Base-by-base conservation (phyloP, 2,329 filamentous ascomycete genomes). In the Fusarium heterosporum region DNA sequence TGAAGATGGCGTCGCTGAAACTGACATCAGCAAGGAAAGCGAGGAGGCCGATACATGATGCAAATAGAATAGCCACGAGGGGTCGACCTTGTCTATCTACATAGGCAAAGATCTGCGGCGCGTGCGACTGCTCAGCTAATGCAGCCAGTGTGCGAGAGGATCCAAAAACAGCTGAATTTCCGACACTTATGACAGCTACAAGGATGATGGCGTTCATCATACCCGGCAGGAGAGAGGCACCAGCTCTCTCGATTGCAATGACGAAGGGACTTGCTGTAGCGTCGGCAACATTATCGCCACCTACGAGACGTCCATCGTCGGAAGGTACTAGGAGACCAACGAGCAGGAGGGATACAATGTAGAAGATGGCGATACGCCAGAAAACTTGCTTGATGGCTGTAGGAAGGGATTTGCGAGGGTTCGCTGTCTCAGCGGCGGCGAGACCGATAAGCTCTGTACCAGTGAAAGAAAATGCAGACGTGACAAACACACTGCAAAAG, bases 171-270 rank as follows among this genome's bases (percentile, higher is more conserved):
- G 93, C 89, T 4, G 92, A 95, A 78, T 97, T 97, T 48, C 93
- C 93, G 57, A 97, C 94, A 2, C 93, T 96, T 29, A 97, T 82
- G 9, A 97, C 93, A 22, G 94, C 91, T 64, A 97, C 89, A 73
- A 97, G 88, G 76, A 97, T 97, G 55, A 97, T 92, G n/a, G 88
- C 89, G 77, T 98, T 97, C 91, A 97, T 96, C 55, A 97, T 86
- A 1, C 91, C 93, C 1, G 93, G 93, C 3, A 97, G 86, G 2
- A 90, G 88, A 25, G 86, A 81, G 71, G 97, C 96, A 5, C 92
- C 90, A 2, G 93, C 93, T 64, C 93, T 91, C 69, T 91, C 83
- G 71, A 97, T 96, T 64, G 94, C 93, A 72, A 97, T 96, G 70
- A 97, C 94, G 75, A 97, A 97, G 1, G 95, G 95, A 4, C 93